Conservation (phyloP, 495 filamentous ascomycete genomes). For the Penicillium macrosclerotiorum region DNA sequence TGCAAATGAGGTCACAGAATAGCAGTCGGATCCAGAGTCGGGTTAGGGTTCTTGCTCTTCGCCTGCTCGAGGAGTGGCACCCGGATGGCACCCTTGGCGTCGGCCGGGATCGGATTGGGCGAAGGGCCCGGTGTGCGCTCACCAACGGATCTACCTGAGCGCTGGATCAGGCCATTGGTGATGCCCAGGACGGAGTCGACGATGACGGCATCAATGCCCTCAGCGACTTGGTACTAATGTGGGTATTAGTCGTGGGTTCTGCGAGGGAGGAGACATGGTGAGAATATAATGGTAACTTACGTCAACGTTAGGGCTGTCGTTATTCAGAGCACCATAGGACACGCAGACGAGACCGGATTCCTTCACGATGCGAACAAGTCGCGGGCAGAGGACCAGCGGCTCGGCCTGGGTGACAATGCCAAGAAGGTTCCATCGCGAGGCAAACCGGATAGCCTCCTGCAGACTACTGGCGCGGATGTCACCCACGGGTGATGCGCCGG, state of each 20-base stretch:
- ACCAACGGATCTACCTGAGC: constrained; percentile 28
- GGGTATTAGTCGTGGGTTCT: constrained; percentile 4
- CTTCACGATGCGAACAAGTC: constrained; percentile 95
- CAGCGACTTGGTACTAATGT: constrained; percentile 76
- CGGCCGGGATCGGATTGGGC: constrained; percentile 19
- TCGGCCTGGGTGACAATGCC: constrained; percentile 84
- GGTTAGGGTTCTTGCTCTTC: constrained; percentile 17
- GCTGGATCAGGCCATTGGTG: constrained; percentile 63
- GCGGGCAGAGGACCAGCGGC: constrained; percentile 80
- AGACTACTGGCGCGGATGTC: constrained; percentile 91
- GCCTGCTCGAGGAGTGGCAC: constrained; percentile 32
- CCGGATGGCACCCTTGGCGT: constrained; percentile 24
- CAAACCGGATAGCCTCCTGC: constrained; percentile 94
- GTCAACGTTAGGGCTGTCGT: constrained; percentile 79
- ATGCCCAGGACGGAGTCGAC: constrained; percentile 90
- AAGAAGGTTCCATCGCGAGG: constrained; percentile 87
- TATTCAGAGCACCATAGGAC: constrained; percentile 89
- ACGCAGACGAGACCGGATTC: constrained; percentile 92
- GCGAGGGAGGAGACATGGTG: neutral
- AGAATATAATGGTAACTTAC: constrained; percentile 47
- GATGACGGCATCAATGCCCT: constrained; percentile 96
- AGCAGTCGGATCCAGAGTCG: constrained; percentile 1
- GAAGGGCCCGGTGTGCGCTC: constrained; percentile 30
- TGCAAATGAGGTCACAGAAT: constrained; percentile 1
- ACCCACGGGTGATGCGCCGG: constrained; percentile 69